A percentile compares a stretch with the other conserved stretches of the same genome.
Conservation (phyloP, 1,139 yeast genomes). For the Ogataea hybrid region DNA sequence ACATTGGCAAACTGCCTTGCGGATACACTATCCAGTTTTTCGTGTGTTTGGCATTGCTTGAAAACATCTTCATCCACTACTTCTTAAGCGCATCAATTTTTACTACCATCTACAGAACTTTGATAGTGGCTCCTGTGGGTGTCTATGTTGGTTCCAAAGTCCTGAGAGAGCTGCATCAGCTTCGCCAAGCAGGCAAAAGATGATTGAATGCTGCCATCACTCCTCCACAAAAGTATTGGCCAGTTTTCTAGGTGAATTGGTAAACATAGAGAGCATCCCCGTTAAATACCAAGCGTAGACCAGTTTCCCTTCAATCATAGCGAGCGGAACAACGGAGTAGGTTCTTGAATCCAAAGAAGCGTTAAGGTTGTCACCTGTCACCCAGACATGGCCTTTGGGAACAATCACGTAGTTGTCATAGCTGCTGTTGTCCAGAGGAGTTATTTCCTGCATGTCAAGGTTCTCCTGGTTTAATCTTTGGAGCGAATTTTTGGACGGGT, state of each 20-base stretch:
- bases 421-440: constrained; percentile 21
- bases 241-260: constrained; percentile 45
- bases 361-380: constrained; percentile 89
- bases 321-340: constrained; percentile 87
- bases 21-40: constrained; percentile 49
- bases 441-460: constrained; percentile 8
- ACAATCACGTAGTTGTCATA: constrained; percentile 60
- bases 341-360: constrained; percentile 90
- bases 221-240: constrained; percentile 40
- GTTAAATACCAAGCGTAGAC: constrained; percentile 33
- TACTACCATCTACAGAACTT: constrained; percentile 55
- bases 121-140: constrained; percentile 53
- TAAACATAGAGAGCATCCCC: constrained; percentile 13
- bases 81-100: constrained; percentile 73
- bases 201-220: constrained; percentile 8
- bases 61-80: constrained; percentile 62
- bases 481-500: constrained; percentile 58
- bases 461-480: constrained; percentile 11
- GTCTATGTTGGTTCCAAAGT: constrained; percentile 71
- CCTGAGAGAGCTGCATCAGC: constrained; percentile 35
- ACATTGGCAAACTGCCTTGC: constrained; percentile 33
- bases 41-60: constrained; percentile 54
- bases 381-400: constrained; percentile 95
- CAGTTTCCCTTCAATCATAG: constrained; percentile 80
- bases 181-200: constrained; percentile 25